These are phyloP conservation scores for Fusarium annulatum DNA, from an alignment of 2,329 filamentous ascomycete species.

Conservation along the genomic window DNA sequence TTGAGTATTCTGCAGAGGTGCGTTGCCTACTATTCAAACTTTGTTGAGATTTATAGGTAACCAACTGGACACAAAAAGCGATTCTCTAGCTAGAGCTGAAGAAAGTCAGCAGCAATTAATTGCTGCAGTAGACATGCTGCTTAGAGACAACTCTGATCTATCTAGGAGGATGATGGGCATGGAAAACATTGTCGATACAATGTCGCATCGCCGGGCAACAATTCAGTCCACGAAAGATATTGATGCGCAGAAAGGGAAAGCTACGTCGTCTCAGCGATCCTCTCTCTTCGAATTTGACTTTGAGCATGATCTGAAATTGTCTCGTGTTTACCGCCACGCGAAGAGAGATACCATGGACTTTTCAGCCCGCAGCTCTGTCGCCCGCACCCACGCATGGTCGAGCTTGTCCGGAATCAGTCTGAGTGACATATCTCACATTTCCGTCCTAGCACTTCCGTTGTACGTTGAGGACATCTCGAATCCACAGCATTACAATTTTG, in stretches of 20 bases:
- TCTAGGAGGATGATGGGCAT: neutral
- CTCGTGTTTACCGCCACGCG: neutral
- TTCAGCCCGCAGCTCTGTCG: neutral
- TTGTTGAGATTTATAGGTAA: fast-evolving
- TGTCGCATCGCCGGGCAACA: neutral
- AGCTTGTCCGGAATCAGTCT: fast-evolving
- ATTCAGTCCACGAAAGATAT: neutral
- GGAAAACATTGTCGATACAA: fast-evolving
- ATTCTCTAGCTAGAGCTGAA: neutral
- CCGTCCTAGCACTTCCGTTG: neutral
- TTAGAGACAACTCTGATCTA: neutral
- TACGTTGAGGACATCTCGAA: neutral
- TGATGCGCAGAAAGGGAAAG: fast-evolving
- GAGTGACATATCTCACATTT: neutral
- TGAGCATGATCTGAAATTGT: neutral
- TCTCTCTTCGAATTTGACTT: neutral
- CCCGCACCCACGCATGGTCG: neutral
- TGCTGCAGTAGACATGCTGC: fast-evolving
- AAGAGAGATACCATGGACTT: neutral
- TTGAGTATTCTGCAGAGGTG: neutral
- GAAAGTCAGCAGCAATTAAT: neutral
- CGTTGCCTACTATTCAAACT: fast-evolving
- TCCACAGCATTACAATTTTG: neutral
- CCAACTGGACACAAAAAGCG: fast-evolving
- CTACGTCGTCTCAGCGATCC: fast-evolving